Percentiles rank a stretch among this genome's conserved stretches.
Conservation (phyloP, 1,284 basidiomycete species). For the Inonotus obliquus region DNA sequence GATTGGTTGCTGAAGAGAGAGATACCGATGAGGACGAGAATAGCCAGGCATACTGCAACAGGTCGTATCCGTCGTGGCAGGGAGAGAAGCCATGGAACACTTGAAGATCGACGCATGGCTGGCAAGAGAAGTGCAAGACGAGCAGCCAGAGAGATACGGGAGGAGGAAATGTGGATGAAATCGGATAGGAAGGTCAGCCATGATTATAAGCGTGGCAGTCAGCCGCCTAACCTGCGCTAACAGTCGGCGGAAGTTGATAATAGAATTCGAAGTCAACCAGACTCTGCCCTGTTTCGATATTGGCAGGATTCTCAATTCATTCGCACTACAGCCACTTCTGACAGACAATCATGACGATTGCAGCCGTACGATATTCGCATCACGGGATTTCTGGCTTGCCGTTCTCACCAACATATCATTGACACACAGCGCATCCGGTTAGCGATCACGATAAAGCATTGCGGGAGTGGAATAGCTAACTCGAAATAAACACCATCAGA, state of each 20-base stretch:
- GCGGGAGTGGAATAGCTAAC: too few species aligned
- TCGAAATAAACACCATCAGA: too few species aligned
- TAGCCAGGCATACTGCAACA: not conserved
- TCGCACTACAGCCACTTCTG: too few species aligned
- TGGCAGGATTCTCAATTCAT: too few species aligned
- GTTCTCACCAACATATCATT: too few species aligned
- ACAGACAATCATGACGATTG: too few species aligned
- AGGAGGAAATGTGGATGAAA: too few species aligned
- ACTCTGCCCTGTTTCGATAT: too few species aligned
- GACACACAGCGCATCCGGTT: too few species aligned
- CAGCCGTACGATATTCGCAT: too few species aligned
- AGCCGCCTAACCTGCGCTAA: not conserved
- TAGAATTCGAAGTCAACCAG: not conserved
- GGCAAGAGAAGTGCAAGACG: not conserved
- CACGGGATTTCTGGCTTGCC: too few species aligned
- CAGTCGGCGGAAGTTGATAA: not conserved
- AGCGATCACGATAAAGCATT: too few species aligned
- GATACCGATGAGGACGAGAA: constrained; percentile 5
- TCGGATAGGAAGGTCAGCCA: not conserved
- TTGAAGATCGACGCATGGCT: not conserved
- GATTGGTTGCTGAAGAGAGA: not conserved
- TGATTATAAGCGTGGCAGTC: not conserved
- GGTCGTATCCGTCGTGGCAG: constrained; percentile 11
- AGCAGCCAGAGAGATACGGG: not conserved
- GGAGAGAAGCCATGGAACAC: not conserved